Base-by-base conservation (phyloP, 2,329 filamentous ascomycete genomes). In the Ceratocystis diversiconidia region DNA sequence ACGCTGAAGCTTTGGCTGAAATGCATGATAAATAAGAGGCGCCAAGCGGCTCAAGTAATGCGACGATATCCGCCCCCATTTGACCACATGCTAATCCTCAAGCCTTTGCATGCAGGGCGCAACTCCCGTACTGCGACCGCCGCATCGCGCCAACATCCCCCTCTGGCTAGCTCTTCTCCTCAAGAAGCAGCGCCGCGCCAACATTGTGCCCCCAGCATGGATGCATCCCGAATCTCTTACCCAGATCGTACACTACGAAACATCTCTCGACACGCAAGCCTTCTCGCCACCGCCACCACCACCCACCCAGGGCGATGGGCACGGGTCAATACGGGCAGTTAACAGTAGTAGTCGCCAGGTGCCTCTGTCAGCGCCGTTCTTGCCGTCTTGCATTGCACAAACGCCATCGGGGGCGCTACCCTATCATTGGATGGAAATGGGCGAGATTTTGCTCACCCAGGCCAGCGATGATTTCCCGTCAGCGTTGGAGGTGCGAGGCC, bases 111-210 rank as follows among this genome's bases (percentile, higher is more conserved):
- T 5, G 60, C 72, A 96, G 92, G 92, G 92, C 67, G 79, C 85
- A 67, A 89, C 92, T 44, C 85, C 86, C 65, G 75, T 83, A 28
- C 83, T 99, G 50, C 84, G 85, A 30, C 94, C 94, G 1, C 92
- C 92, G 0, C 86, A 91, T 72, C 85, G 91, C 71, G 83, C 85
- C 69, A 80, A 87, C 50, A 75, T 97, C 0, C 92, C 94, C 0
- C 84, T 99, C 67, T 99, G 94, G 94, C 88, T 99, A 17, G 94
- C 94, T 1, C 82, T 97, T 17, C 85, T 97, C 28, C 85, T 99
- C 65, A 97, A 97, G 76, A 90, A 92, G 69, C 94, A 99, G 76
- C 85, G 88, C 64, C 88, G 94, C 72, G 91, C 91, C 71, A 96
- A 96, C 77, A 96, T 99, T 70, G 79, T 94, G 3, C 87, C 94